Percentiles rank a stretch among this genome's conserved stretches.
phyloP scores from a whole-genome alignment of 192 early-diverging fungal species.

The Oehlia diaphana region DNA sequence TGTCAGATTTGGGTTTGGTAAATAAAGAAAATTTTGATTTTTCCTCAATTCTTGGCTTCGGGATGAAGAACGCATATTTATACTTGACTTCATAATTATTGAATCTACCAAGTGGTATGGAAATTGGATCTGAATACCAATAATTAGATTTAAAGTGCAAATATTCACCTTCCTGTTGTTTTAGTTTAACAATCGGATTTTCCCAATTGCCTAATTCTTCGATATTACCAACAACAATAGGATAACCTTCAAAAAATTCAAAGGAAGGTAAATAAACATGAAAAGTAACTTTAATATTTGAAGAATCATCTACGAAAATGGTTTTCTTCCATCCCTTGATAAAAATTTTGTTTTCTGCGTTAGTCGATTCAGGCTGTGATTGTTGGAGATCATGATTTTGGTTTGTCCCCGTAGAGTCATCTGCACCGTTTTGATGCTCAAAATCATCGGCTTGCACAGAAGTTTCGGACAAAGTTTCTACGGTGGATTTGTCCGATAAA shows the following conservation, averaged over 20 bases:
- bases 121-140: background rate
- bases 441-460: too few relatives aligned
- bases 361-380: background rate
- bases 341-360: background rate
- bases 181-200: background rate
- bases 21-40: too few relatives aligned
- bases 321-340: background rate
- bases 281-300: background rate
- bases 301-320: background rate
- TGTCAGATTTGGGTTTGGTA: too few relatives aligned
- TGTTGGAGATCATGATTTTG: background rate
- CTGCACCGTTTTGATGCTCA: too few relatives aligned
- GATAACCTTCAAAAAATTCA: too few relatives aligned
- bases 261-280: background rate
- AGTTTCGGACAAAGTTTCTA: too few relatives aligned
- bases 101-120: background rate
- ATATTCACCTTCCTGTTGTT: background rate
- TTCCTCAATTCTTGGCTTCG: background rate
- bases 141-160: background rate
- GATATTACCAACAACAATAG: background rate
- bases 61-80: background rate
- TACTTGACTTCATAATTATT: background rate
- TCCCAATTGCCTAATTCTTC: constrained; percentile 6
- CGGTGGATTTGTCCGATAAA: too few relatives aligned
- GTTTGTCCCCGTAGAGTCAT: too few relatives aligned